Evolutionary conservation across 805 yeast species (phyloP), one percentile per base, ranked within the genome.

Genomic region (baker's yeast (Saccharomyces cerevisiae)): DNA sequence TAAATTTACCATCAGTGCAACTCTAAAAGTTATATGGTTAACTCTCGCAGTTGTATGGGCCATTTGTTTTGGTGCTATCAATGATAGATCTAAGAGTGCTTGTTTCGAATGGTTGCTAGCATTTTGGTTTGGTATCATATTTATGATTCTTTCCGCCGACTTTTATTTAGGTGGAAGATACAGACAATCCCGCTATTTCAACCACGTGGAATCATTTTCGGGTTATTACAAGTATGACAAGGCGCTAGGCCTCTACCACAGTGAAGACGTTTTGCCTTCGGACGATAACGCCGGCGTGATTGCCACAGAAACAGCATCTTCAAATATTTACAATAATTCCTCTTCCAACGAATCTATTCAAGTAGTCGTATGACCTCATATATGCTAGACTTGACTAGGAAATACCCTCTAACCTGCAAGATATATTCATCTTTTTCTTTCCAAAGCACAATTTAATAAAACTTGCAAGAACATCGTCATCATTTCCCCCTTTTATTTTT

Each of bases 71-170:
- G 89, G 81, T n/a, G 76, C 69, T 2, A 64, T 71, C 51, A 62
- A 71, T 6, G 63, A 71, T 41, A 73, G 78, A 58, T 79, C 78
- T 3, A 73, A 77, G 31, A 76, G 83, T 46, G 90, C 90, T 0
- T 73, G 76, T 22, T 81, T 86, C 65, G 98, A 92, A 70, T 92
- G 98, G 98, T 66, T 83, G 2, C 70, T 91, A 47, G 83, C 92
- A n/a, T 91, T 84, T 70, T 84, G 88, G 82, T 91, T 87, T 66
- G 94, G 96, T 2, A 62, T 84, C 32, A 74, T 87, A 56, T 79
- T 84, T 59, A 64, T 84, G 3, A 71, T 84, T 54, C 76, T 91
- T 68, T 73, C 86, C 1, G 76, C 80, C 56, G 97, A 92, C 66
- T 76, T 90, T 59, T 77, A 79, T 61, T 85, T 89, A 0, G 84